Conservation (phyloP, 768 basidiomycete genomes). For the Termitomyces eurrhizus region DNA sequence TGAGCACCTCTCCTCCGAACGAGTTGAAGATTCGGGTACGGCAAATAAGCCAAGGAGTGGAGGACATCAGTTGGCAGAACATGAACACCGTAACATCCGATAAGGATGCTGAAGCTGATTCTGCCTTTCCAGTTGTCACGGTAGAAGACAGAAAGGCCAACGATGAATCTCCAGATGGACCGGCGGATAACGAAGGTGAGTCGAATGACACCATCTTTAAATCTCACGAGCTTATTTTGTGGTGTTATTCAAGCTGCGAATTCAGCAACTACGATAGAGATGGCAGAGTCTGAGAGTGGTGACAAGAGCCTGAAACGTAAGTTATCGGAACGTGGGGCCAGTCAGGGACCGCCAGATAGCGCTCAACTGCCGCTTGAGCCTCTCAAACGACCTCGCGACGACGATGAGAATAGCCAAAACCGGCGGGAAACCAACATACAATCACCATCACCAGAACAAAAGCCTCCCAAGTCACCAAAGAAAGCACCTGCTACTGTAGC, state of each 20-base stretch:
- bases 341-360: slow-evolving; percentile 47
- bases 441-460: slow-evolving; percentile 65
- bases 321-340: slow-evolving; percentile 61
- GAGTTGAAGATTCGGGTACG: slow-evolving; percentile 70
- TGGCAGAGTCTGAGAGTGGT: slow-evolving; percentile 41
- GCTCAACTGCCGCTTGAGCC: slow-evolving; percentile 30
- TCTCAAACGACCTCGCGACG: slow-evolving; percentile 59
- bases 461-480: slow-evolving; percentile 20
- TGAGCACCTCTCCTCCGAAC: slow-evolving; percentile 64
- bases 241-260: slow-evolving; percentile 3
- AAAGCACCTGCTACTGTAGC: slow-evolving; percentile 15
- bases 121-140: slow-evolving; percentile 8
- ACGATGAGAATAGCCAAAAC: slow-evolving; percentile 58
- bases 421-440: slow-evolving; percentile 56
- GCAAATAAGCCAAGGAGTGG: slow-evolving; percentile 76
- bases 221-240: slow-evolving; percentile 1
- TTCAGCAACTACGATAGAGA: background rate
- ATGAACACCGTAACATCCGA: slow-evolving; percentile 30
- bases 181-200: slow-evolving; percentile 8
- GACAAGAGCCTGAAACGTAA: slow-evolving; percentile 73
- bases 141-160: slow-evolving; percentile 9
- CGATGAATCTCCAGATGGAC: slow-evolving; percentile 3
- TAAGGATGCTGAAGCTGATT: slow-evolving; percentile 23
- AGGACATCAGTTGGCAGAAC: slow-evolving; percentile 71
- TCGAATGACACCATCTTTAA: background rate